Evolutionary conservation across 225 moss, liverwort and hornwort species (phyloP), one percentile per base, ranked within the genome.

Genomic region (Pseudoscleropodium purum): DNA sequence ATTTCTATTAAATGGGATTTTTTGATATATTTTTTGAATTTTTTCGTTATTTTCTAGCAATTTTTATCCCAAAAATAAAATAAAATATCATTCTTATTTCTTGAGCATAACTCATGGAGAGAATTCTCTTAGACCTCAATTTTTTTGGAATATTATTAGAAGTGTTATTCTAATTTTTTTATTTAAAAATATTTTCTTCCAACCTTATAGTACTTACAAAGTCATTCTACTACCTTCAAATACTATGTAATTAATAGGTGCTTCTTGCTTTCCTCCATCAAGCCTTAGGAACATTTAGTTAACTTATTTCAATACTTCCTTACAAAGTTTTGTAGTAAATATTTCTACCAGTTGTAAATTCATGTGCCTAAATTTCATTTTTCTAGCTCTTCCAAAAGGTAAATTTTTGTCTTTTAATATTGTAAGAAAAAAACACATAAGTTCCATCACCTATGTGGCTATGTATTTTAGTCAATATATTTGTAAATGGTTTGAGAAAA

Each of bases 1-100:
- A 29, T 27, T 0, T 43, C 29, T 1, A 10, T 10, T 0, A 10
- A 72, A 4, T 7, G 7, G 1, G 5, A 1, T 15, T 26, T 72
- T 5, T 15, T 0, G 0, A 1, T 27, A 4, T 29, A 10, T 10
- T 45, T 45, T 74, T 41, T 17, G 3, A 29, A 9, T 16, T 13
- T 24, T n/a, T 69, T 73, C 1, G 6, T 26, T 17, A 72, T 74
- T 74, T 27, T 73, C 3, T 29, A 29, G 7, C 0, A 43, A 39
- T 72, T 39, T 41, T 5, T 16, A 29, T 45, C 6, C 5, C 17
- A 10, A 43, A 56, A 56, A 56, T 56, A 10, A 54, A 56, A 43
- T 23, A 2, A 13, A 7, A 13, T 12, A 73, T 17, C 10, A 45
- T 30, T 18, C 29, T 10, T 9, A 16, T 18, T 45, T 17, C 8